Evolutionary conservation across 495 filamentous ascomycete species (phyloP).

Genomic region (Aspergillus mulundensis): DNA sequence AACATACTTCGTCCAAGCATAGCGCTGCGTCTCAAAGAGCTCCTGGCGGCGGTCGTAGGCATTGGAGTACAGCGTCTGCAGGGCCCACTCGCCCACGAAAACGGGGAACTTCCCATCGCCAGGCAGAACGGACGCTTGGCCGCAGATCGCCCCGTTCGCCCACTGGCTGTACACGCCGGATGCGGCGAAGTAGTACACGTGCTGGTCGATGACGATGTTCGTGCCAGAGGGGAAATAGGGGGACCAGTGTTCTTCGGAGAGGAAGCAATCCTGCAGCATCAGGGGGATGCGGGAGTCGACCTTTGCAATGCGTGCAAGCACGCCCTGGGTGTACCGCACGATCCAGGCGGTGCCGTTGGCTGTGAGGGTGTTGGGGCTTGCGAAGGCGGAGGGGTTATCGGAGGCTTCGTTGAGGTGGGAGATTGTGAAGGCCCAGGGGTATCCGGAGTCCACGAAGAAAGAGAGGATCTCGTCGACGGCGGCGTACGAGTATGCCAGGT

Average conservation of each 20-base stretch:
- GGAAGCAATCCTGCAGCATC: slow-evolving; percentile 30
- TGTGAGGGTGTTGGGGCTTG: slow-evolving; percentile 14
- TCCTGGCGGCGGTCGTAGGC: slow-evolving; percentile 10
- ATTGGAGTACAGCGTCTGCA: slow-evolving; percentile 20
- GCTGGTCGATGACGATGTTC: slow-evolving; percentile 25
- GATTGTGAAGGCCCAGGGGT: slow-evolving; percentile 21
- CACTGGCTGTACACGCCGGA: slow-evolving; percentile 3
- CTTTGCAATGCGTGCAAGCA: slow-evolving; percentile 8
- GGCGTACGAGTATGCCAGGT: slow-evolving; percentile 18
- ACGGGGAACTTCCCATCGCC: slow-evolving; percentile 28
- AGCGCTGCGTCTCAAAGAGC: slow-evolving; percentile 21
- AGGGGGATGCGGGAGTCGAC: slow-evolving; percentile 17
- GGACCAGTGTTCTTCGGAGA: slow-evolving; percentile 23
- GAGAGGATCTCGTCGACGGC: slow-evolving; percentile 22
- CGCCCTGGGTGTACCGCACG: background rate
- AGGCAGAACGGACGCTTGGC: slow-evolving; percentile 10
- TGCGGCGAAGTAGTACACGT: slow-evolving; percentile 15
- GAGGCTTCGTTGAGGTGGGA: slow-evolving; percentile 27
- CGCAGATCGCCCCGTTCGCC: slow-evolving; percentile 18
- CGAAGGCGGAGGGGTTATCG: slow-evolving; percentile 1
- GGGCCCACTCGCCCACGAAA: slow-evolving; percentile 26
- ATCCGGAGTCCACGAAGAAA: slow-evolving; percentile 17
- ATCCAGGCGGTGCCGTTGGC: background rate
- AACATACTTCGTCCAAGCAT: slow-evolving; percentile 10
- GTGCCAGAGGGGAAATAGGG: slow-evolving; percentile 10